Base-by-base conservation (phyloP, 805 yeast species). In the Candida bentonensis region DNA sequence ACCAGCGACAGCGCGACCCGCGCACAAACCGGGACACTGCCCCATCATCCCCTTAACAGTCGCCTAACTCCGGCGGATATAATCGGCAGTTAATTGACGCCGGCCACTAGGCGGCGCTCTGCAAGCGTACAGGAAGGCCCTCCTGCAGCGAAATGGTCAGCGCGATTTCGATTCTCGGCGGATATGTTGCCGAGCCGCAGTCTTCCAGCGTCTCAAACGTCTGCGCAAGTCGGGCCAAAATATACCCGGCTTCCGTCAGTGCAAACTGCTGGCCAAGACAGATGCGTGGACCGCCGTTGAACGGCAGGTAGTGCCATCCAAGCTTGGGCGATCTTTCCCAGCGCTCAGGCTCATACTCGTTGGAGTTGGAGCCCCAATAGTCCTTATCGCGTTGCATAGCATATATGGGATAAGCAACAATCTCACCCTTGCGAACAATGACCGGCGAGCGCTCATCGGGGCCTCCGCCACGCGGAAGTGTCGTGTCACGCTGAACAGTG, bases 221-320 rank as follows among this genome's bases (percentile, higher is more conserved):
- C 46, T 63, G 67, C 42, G 54, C 49, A 41, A 69, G 54, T 45
- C 73, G 60, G 3, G 61, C 63, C 33, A 68, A 51, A 11, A 66
- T 60, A 49, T 67, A 69, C 11, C 66, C 60, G 13, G 69, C 69
- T 51, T 69, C 72, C 21, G 72, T 67, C 28, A 68, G 59, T 4
- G 73, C 74, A 56, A 68, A 67, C 52, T 68, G 72, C 54, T 69
- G 73, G 40, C 73, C 74, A 43, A 68, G 56, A 50, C 73, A 69
- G 41, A 68, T 67, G 44, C 74, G 53, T 17, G 73, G 73, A 13
- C 74, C 74, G 39, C 73, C 74, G 48, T 67, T 67, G 53, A 68
- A 68, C 25, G 72, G 72, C 21, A 67, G 53, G 51, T 64, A 67
- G 15, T 63, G 61, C 70, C 71, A 68, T 4, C 53, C 49, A 11